These are phyloP conservation scores for Malassezia brasiliensis DNA, from an alignment of 1,284 basidiomycete genomes.

Conservation along the genomic window DNA sequence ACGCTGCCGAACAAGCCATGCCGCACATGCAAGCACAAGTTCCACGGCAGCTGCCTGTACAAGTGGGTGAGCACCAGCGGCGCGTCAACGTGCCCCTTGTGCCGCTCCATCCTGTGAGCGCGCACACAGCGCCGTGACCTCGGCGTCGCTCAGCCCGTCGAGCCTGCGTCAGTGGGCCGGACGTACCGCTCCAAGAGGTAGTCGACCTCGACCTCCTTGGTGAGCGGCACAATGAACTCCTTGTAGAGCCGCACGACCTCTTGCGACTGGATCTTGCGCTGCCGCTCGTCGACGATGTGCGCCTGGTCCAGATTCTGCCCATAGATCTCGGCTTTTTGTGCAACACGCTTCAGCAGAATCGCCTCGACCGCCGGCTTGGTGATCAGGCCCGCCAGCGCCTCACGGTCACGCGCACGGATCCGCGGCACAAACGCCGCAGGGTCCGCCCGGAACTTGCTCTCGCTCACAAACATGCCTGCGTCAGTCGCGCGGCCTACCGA, in stretches of 20 bases:
- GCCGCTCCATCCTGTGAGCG: conserved; percentile 56
- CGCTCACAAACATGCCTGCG: conserved; percentile 82
- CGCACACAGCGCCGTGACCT: background rate
- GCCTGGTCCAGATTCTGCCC: conserved; percentile 68
- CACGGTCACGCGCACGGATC: conserved; percentile 69
- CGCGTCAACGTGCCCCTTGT: conserved; percentile 80
- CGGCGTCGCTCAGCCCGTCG: background rate
- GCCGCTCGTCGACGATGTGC: conserved; percentile 14
- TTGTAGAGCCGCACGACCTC: conserved; percentile 86
- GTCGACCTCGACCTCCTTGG: conserved; percentile 89
- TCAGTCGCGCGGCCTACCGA: conserved; percentile 51
- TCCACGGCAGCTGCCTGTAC: conserved; percentile 57
- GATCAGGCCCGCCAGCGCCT: conserved; percentile 65
- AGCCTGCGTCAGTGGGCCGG: background rate
- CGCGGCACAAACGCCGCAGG: conserved; percentile 83
- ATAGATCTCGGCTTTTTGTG: conserved; percentile 84
- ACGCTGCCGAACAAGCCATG: conserved; percentile 84
- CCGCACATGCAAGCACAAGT: conserved; percentile 83
- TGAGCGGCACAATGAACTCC: conserved; percentile 88
- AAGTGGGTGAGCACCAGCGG: conserved; percentile 83
- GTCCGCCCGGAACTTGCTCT: conserved; percentile 79
- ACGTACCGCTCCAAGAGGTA: conserved; percentile 27
- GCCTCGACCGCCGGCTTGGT: conserved; percentile 92
- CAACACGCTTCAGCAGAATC: conserved; percentile 71
- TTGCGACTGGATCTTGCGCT: conserved; percentile 75